Evolutionary conservation across 208 protist genomes (phyloP).

Genomic region (Leishmania major): DNA sequence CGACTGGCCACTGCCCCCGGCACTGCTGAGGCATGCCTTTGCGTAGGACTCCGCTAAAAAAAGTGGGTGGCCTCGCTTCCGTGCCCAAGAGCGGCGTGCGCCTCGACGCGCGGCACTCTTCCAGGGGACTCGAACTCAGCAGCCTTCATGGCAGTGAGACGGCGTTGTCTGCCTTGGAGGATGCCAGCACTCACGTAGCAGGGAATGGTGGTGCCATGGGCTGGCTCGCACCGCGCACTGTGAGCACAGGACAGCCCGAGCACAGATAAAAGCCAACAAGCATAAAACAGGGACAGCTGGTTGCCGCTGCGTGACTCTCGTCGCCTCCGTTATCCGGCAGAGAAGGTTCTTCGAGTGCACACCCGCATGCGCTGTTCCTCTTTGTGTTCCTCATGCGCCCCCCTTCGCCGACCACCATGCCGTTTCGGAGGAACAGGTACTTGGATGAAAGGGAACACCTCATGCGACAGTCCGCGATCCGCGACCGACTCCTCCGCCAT

Average conservation of each 20-base stretch:
- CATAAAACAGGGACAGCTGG: not conserved
- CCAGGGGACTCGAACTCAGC: not conserved
- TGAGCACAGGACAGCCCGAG: not conserved
- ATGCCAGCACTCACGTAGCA: not conserved
- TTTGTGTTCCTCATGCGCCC: not conserved
- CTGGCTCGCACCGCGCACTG: not conserved
- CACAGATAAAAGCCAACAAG: not conserved
- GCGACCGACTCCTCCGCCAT: not conserved
- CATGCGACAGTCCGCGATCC: not conserved
- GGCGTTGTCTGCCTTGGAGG: not conserved
- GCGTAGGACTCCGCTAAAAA: not conserved
- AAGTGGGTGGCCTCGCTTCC: not conserved
- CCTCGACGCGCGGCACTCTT: too few species aligned
- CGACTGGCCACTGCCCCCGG: slow-evolving; percentile 22
- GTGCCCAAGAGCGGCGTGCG: not conserved
- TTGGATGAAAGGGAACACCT: not conserved
- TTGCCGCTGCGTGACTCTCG: not conserved
- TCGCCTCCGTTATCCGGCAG: not conserved
- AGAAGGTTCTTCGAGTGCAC: not conserved
- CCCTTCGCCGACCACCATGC: not conserved
- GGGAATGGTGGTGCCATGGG: not conserved
- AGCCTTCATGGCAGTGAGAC: not conserved
- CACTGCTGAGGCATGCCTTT: slow-evolving; percentile 3
- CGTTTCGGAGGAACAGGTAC: not conserved
- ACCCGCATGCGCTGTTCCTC: not conserved